Evolutionary conservation across 331 rosid genomes (phyloP).

Genomic region (Malus hybrid): DNA sequence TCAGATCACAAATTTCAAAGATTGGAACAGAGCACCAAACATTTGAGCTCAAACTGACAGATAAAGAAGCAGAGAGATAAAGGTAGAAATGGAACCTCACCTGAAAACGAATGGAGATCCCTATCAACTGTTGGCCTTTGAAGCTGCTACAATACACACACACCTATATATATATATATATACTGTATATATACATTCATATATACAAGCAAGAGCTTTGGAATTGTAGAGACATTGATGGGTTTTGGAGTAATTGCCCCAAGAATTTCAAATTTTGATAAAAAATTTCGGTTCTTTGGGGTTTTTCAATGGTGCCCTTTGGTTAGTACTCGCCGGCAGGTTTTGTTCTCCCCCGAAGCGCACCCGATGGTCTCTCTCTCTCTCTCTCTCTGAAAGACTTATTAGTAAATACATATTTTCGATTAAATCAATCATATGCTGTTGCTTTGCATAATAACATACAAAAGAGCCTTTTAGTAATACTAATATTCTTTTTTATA

Average conservation of each 20-base stretch:
- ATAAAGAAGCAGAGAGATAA: neutral
- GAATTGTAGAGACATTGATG: slow-evolving; percentile 6
- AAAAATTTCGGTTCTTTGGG: slow-evolving; percentile 7
- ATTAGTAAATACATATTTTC: neutral
- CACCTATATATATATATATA: no score
- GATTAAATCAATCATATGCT: neutral
- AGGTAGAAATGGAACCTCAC: slow-evolving; percentile 24
- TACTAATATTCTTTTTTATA: no score
- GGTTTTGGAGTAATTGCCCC: neutral
- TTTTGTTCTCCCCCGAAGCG: slow-evolving; percentile 21
- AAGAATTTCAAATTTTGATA: slow-evolving; percentile 11
- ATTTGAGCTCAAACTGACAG: slow-evolving; percentile 3
- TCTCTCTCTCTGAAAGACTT: neutral
- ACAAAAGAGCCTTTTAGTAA: no score
- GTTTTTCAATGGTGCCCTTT: neutral
- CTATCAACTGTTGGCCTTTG: slow-evolving; percentile 22
- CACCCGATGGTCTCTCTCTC: slow-evolving; percentile 24
- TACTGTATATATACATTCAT: neutral
- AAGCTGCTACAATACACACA: slow-evolving; percentile 11
- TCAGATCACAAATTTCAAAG: neutral
- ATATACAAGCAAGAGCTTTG: neutral
- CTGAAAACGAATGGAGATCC: slow-evolving; percentile 39
- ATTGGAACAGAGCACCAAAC: neutral
- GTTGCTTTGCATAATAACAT: neutral
- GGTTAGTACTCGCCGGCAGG: slow-evolving; percentile 12